Conservation (phyloP, 331 rosid species). For the Quercus phellos region DNA sequence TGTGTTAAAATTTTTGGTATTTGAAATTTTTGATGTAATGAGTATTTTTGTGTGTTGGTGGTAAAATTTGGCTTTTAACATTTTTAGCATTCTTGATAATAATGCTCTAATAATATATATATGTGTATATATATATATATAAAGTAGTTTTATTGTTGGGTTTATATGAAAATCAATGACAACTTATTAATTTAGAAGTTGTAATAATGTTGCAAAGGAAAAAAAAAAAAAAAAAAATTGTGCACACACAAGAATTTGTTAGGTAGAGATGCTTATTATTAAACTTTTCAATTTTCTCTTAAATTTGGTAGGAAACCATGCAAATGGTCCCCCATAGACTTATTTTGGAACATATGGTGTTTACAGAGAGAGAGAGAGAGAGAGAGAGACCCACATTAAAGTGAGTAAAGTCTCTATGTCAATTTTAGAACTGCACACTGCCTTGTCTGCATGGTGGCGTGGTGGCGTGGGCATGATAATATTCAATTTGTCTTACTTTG, state of each 20-base stretch:
- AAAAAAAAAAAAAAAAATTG: too few species aligned
- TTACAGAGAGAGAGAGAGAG: background rate
- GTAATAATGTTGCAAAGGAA: too few species aligned
- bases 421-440: conserved; percentile 37
- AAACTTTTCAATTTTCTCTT: conserved; percentile 37
- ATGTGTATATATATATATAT: too few species aligned
- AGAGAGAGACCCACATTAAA: conserved; percentile 13
- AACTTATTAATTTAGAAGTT: too few species aligned
- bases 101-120: too few species aligned
- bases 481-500: conserved; percentile 61
- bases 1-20: too few species aligned
- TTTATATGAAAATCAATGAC: background rate
- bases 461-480: conserved; percentile 52
- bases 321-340: conserved; percentile 60
- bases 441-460: conserved; percentile 54
- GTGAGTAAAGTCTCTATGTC: conserved; percentile 29
- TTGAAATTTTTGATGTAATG: too few species aligned
- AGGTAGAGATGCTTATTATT: conserved; percentile 21
- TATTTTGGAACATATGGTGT: conserved; percentile 38
- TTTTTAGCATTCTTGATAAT: too few species aligned
- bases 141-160: too few species aligned
- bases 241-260: conserved; percentile 30
- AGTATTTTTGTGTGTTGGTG: too few species aligned
- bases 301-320: conserved; percentile 51
- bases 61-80: too few species aligned